Percentiles rank a stretch among this genome's conserved stretches.
Conservation (phyloP, 768 basidiomycete species). For the Fistulinella prunicolor region DNA sequence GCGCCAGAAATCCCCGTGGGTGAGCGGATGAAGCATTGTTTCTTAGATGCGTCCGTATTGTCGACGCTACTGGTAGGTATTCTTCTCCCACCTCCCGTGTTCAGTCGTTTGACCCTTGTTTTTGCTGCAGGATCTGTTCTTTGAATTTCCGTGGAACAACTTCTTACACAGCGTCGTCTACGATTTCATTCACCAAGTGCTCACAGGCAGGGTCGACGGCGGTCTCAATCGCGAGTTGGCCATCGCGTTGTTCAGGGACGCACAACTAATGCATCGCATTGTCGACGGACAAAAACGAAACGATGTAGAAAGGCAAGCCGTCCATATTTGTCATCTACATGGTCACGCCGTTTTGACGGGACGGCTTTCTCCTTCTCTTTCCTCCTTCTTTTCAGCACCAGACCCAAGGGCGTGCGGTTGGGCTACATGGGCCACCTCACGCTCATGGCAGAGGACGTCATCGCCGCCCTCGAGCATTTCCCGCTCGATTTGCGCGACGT, state of each 20-base stretch:
- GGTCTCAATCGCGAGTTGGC: conserved; percentile 83
- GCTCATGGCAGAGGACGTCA: conserved; percentile 92
- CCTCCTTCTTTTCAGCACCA: conserved; percentile 41
- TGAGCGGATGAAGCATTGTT: conserved; percentile 75
- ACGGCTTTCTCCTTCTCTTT: background rate
- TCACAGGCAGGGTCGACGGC: conserved; percentile 83
- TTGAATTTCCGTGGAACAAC: conserved; percentile 96
- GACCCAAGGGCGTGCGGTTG: conserved; percentile 74
- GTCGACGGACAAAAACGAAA: conserved; percentile 82
- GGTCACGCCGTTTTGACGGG: background rate
- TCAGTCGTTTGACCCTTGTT: conserved; percentile 1
- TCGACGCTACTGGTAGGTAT: conserved; percentile 69
- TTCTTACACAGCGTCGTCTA: conserved; percentile 96
- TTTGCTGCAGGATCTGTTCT: conserved; percentile 76
- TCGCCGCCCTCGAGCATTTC: conserved; percentile 84
- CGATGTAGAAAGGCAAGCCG: conserved; percentile 65
- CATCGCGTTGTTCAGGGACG: conserved; percentile 84
- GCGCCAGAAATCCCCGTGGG: conserved; percentile 56
- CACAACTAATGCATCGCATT: conserved; percentile 77
- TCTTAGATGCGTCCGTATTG: conserved; percentile 71
- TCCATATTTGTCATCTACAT: background rate
- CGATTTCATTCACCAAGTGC: conserved; percentile 91
- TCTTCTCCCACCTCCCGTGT: conserved; percentile 9
- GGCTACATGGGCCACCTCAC: conserved; percentile 98
- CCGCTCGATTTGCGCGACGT: conserved; percentile 70